These are phyloP conservation scores for Microcos paniculata DNA, from an alignment of 345 rosid genomes.

Conservation along the genomic window DNA sequence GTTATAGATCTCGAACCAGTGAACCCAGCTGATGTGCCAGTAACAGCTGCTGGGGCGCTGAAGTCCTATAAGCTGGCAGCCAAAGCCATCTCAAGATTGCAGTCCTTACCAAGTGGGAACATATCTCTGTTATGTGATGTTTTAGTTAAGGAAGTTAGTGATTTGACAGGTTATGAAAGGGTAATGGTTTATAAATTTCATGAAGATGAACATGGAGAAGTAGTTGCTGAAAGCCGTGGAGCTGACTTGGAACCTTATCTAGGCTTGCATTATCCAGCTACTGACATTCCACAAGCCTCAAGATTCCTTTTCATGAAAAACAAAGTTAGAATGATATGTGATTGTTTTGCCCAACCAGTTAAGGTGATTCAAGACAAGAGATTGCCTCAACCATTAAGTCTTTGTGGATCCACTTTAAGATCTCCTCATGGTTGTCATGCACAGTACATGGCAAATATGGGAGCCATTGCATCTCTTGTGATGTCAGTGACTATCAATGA, in stretches of 20 bases:
- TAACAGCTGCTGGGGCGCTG: constrained; percentile 82
- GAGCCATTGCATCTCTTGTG: constrained; percentile 77
- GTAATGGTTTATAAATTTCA: constrained; percentile 88
- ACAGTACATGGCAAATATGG: constrained; percentile 85
- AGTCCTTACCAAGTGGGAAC: constrained; percentile 66
- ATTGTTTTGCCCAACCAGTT: constrained; percentile 59
- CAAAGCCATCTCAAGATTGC: constrained; percentile 78
- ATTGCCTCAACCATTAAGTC: constrained; percentile 64
- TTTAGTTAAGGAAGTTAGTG: constrained; percentile 73
- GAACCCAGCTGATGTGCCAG: constrained; percentile 72
- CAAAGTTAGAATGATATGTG: constrained; percentile 86
- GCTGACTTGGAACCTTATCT: constrained; percentile 66
- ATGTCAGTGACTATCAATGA: constrained; percentile 81
- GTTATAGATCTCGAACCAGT: constrained; percentile 85
- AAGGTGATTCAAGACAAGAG: constrained; percentile 66
- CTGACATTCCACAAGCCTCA: constrained; percentile 90
- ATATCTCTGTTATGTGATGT: constrained; percentile 58
- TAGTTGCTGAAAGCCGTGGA: constrained; percentile 59
- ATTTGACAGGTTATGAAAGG: constrained; percentile 77
- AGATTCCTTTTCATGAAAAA: constrained; percentile 81
- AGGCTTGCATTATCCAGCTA: constrained; percentile 84
- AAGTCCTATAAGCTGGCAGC: constrained; percentile 81
- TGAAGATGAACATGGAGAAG: constrained; percentile 93
- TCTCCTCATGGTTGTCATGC: constrained; percentile 89
- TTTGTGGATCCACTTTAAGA: constrained; percentile 74